Conservation (phyloP, 2,329 filamentous ascomycete species). For the Fusarium clavum region DNA sequence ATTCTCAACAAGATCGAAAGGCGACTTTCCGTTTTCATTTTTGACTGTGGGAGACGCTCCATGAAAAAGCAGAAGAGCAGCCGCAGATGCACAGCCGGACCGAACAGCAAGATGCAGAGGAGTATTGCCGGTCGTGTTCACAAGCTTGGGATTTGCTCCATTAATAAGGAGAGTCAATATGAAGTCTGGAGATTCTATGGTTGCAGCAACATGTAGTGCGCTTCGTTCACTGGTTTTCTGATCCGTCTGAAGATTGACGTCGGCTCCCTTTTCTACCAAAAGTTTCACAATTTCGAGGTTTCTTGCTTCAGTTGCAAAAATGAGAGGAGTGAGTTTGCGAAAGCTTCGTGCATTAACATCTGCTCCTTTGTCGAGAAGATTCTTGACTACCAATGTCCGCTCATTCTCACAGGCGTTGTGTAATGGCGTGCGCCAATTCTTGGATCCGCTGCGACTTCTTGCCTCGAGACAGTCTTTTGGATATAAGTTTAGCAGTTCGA, state of each 20-base stretch:
- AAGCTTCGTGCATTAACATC: slow-evolving; percentile 16
- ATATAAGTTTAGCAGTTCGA: slow-evolving; percentile 17
- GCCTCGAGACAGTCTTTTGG: slow-evolving; percentile 20
- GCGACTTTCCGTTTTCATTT: slow-evolving; percentile 3
- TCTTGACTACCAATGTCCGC: background rate
- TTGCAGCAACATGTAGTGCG: slow-evolving; percentile 17
- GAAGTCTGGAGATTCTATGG: slow-evolving; percentile 1
- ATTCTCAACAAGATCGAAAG: background rate
- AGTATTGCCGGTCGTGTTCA: slow-evolving; percentile 5
- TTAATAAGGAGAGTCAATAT: slow-evolving; percentile 1
- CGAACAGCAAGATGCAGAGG: slow-evolving; percentile 21
- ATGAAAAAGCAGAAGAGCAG: slow-evolving; percentile 23
- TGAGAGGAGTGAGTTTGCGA: slow-evolving; percentile 8
- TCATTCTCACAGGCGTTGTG: slow-evolving; percentile 22
- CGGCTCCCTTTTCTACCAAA: slow-evolving; percentile 6
- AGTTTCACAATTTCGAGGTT: slow-evolving; percentile 15
- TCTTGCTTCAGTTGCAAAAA: slow-evolving; percentile 14
- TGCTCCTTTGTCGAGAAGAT: slow-evolving; percentile 14
- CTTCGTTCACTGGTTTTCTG: background rate
- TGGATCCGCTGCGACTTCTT: background rate
- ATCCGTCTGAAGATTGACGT: slow-evolving; percentile 24
- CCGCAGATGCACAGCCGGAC: slow-evolving; percentile 3
- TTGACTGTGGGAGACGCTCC: slow-evolving; percentile 5
- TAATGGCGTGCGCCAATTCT: slow-evolving; percentile 20
- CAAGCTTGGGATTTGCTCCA: background rate